Conservation (phyloP, 2,329 filamentous ascomycete genomes). For the Aspergillus ruber region DNA sequence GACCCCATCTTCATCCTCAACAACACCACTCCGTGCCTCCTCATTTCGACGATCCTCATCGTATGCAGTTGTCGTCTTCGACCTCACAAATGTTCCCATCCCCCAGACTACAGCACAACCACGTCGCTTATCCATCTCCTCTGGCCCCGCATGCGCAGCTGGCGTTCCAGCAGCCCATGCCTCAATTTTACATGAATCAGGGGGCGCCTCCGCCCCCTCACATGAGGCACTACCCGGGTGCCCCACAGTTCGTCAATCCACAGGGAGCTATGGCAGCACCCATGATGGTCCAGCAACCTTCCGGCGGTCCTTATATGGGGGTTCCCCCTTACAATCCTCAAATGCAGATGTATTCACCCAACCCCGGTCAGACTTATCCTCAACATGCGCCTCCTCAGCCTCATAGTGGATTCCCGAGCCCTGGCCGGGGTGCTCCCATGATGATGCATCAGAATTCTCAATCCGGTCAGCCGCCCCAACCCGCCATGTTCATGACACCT, state of each 20-base stretch:
- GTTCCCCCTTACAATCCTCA: constrained; percentile 64
- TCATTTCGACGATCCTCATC: constrained; percentile 69
- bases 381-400: constrained; percentile 46
- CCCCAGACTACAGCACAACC: constrained; percentile 64
- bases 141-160: constrained; percentile 65
- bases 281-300: constrained; percentile 76
- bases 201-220: constrained; percentile 64
- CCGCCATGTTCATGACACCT: constrained; percentile 69
- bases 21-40: constrained; percentile 64
- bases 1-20: constrained; percentile 68
- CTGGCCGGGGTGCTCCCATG: constrained; percentile 76
- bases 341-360: constrained; percentile 77
- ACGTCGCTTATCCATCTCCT: constrained; percentile 62
- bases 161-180: constrained; percentile 65
- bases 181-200: constrained; percentile 64
- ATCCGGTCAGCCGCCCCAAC: constrained; percentile 66
- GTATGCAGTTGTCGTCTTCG: constrained; percentile 78
- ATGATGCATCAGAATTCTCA: constrained; percentile 95
- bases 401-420: constrained; percentile 79
- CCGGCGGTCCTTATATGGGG: constrained; percentile 62
- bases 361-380: constrained; percentile 62
- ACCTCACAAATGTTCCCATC: constrained; percentile 81
- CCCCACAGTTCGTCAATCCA: constrained; percentile 64
- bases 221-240: constrained; percentile 66
- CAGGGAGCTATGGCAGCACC: constrained; percentile 66